Evolutionary conservation across 495 filamentous ascomycete genomes (phyloP).

Genomic region (Talaromyces borbonicus): DNA sequence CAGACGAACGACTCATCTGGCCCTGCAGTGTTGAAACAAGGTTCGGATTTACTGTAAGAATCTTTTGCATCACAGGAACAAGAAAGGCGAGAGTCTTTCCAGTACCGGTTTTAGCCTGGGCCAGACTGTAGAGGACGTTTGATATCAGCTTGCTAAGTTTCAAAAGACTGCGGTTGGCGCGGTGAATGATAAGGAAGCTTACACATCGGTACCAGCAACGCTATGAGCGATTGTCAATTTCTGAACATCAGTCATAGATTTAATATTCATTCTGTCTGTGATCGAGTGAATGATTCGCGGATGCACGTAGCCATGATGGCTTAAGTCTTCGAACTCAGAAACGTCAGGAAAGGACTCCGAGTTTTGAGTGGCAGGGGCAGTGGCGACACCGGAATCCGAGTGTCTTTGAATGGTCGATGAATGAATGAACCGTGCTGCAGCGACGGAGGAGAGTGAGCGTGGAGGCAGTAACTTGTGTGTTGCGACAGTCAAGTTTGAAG

Average conservation of each 20-base stretch:
- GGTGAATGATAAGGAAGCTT: constrained; percentile 27
- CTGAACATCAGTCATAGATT: constrained; percentile 92
- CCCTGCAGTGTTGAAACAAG: constrained; percentile 12
- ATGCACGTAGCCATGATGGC: constrained; percentile 51
- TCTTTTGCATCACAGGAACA: constrained; percentile 62
- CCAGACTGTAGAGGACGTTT: constrained; percentile 48
- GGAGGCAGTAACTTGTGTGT: constrained; percentile 16
- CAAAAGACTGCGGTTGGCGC: neutral
- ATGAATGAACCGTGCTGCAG: constrained; percentile 22
- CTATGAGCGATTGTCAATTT: constrained; percentile 67
- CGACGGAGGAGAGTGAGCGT: constrained; percentile 12
- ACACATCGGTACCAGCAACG: constrained; percentile 76
- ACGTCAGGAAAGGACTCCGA: constrained; percentile 23
- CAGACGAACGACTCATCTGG: constrained; percentile 17
- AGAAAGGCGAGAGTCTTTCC: constrained; percentile 84
- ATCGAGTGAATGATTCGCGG: constrained; percentile 55
- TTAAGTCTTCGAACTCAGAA: constrained; percentile 63
- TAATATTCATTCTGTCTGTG: constrained; percentile 61
- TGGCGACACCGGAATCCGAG: constrained; percentile 20
- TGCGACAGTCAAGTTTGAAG: constrained; percentile 21
- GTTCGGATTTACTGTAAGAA: constrained; percentile 48
- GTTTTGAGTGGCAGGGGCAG: constrained; percentile 13
- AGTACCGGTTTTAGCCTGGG: constrained; percentile 80
- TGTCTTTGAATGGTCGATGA: constrained; percentile 17
- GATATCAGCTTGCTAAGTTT: constrained; percentile 8